A percentile compares a stretch with the other conserved stretches of the same genome.
These are phyloP conservation scores for Ophiognomonia clavigignenti-juglandacearum DNA, from an alignment of 2,329 filamentous ascomycete genomes.

Conservation along the genomic window DNA sequence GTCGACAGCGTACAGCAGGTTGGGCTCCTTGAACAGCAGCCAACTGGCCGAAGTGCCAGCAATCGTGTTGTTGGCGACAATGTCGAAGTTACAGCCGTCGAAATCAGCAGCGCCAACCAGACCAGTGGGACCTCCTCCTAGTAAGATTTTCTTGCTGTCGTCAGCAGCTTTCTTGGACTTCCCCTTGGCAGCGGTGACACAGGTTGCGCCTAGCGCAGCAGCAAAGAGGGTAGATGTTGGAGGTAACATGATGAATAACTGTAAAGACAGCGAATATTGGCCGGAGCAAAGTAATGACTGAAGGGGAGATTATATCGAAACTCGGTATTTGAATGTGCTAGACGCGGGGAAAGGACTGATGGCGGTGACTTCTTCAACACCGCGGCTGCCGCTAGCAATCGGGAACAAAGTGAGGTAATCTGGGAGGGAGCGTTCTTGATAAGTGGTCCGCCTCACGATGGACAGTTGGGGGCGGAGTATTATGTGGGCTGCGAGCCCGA, in stretches of 20 bases:
- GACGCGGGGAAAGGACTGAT: no score
- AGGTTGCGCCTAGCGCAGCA: not conserved
- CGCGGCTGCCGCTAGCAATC: no score
- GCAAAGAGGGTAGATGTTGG: not conserved
- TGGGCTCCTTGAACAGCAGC: slow-evolving; percentile 36
- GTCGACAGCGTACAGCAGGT: slow-evolving; percentile 41
- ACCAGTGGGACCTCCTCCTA: slow-evolving; percentile 32
- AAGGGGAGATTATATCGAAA: no score
- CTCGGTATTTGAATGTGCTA: no score
- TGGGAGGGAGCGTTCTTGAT: no score
- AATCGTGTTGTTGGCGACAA: slow-evolving; percentile 29
- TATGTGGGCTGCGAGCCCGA: no score
- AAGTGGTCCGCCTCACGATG: no score
- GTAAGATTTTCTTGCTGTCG: slow-evolving; percentile 29
- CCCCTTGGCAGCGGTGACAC: slow-evolving; percentile 2
- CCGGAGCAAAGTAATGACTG: no score
- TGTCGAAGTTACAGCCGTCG: slow-evolving; percentile 33
- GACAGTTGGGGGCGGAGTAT: no score
- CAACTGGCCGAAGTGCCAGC: slow-evolving; percentile 36
- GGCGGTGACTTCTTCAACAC: no score
- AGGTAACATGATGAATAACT: not conserved
- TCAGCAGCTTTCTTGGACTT: not conserved
- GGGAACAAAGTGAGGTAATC: no score
- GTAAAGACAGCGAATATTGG: no score
- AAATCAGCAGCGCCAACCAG: slow-evolving; percentile 38